Conservation (phyloP, 139 green algal genomes). For the Coelastrella sp. region DNA sequence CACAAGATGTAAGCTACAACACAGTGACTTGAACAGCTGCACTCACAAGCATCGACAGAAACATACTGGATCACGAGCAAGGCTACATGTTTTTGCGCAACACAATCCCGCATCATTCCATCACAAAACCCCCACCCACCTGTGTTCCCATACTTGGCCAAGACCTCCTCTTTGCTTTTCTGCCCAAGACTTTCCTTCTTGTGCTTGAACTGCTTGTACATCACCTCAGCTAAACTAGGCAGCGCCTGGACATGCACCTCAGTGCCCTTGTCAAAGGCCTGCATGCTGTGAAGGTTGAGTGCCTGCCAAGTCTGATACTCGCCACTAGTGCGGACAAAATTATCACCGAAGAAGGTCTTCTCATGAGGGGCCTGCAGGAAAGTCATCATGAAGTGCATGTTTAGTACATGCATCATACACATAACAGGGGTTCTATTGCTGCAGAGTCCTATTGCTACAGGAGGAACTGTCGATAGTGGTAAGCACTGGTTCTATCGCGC, state of each 20-base stretch:
- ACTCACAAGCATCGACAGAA: no score
- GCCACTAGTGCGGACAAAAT: slow-evolving; percentile 89
- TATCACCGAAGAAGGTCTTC: slow-evolving; percentile 92
- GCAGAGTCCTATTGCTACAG: no score
- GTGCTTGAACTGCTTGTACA: slow-evolving; percentile 90
- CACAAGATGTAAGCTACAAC: no score
- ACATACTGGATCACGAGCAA: no score
- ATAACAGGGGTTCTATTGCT: no score
- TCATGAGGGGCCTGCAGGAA: slow-evolving; percentile 66
- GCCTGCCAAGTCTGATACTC: slow-evolving; percentile 84
- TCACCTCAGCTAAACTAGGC: slow-evolving; percentile 91
- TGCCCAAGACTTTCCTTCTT: slow-evolving; percentile 90
- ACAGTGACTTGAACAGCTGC: no score
- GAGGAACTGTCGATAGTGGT: no score
- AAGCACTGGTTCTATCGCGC: no score
- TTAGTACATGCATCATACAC: no score
- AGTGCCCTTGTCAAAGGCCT: slow-evolving; percentile 85
- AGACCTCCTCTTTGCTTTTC: slow-evolving; percentile 75
- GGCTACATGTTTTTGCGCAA: no score
- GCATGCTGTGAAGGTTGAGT: slow-evolving; percentile 89
- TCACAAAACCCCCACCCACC: no score
- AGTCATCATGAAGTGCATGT: neutral
- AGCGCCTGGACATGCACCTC: slow-evolving; percentile 67
- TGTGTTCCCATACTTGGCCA: slow-evolving; percentile 91
- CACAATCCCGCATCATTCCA: no score